These are phyloP conservation scores for Nannochloropsis oceanica DNA, from an alignment of 108 stramenopile species.

Conservation along the genomic window DNA sequence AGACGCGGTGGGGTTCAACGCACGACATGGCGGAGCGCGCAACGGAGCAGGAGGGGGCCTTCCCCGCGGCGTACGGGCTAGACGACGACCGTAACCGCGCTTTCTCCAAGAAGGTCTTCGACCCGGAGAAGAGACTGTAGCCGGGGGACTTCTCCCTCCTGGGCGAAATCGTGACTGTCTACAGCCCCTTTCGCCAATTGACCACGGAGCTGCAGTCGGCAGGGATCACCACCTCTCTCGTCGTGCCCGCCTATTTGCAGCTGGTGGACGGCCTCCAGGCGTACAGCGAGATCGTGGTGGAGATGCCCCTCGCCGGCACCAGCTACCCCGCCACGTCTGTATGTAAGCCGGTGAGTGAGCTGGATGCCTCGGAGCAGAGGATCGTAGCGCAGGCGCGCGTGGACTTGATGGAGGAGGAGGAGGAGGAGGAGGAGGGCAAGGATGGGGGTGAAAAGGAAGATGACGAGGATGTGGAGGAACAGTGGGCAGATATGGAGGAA, in stretches of 20 bases:
- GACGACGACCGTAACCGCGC: neutral
- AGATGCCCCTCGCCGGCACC: neutral
- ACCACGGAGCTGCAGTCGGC: neutral
- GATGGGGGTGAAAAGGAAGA: neutral
- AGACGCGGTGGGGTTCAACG: neutral
- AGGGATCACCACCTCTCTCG: neutral
- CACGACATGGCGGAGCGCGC: neutral
- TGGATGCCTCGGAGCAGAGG: neutral
- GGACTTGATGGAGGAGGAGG: neutral
- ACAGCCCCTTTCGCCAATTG: neutral
- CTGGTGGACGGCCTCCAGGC: neutral
- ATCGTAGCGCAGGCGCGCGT: neutral
- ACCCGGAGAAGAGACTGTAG: neutral
- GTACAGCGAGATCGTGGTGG: neutral
- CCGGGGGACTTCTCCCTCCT: neutral
- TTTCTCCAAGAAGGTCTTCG: neutral
- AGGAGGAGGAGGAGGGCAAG: neutral
- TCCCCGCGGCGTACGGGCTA: neutral
- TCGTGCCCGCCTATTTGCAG: neutral
- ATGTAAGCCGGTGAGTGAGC: neutral
- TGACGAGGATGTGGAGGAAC: neutral
- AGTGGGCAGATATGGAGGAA: neutral
- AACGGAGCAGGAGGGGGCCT: neutral
- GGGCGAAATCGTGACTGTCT: neutral
- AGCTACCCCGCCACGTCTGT: neutral